Base-by-base conservation (phyloP, 768 basidiomycete genomes). In the Auricularia sp. region DNA sequence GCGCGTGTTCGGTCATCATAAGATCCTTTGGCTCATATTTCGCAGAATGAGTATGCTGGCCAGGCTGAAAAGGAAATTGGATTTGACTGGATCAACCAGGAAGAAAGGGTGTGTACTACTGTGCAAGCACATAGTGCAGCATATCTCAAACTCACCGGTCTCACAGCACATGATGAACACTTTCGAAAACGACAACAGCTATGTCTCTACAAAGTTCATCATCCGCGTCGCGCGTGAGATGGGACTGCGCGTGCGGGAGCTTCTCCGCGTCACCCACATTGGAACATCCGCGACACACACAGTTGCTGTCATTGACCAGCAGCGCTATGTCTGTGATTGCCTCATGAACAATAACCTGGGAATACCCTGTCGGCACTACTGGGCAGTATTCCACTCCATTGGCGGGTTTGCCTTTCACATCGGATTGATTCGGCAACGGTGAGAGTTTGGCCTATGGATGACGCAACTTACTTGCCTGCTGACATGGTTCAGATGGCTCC, bases 321-420 rank as follows among this genome's bases (percentile, higher is more conserved):
- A 69, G 13, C 63, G 66, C 14, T 74, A 74, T 64, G 56, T 76
- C 0, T 78, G 77, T 67, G 75, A 78, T 61, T 78, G 75, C 58
- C 72, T 72, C 44, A 76, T 76, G 74, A 71, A 73, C 1, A 62
- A 69, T 11, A 77, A 73, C 65, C 65, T 76, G 3, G 74, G 75
- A 2, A 54, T 77, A 3, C 74, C 73, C 2, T 78, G 76, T 62
- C 71, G 70, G 2, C 76, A 77, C 61, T 76, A 72, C 63, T 76
- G 73, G 63, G 66, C 67, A 18, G 71, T 69, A 0, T 68, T 74
- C 36, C 65, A 62, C 1, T 45, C 37, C 0, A 65, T 75, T 33
- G 64, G 63, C 2, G 67, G 63, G 0, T 67, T 76, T 11, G 66
- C 67, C 10, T 76, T 77, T 63, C 70, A 74, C 66, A 24, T 75